Conservation (phyloP, 2,329 filamentous ascomycete genomes). For the Pseudocercospora fuligena region DNA sequence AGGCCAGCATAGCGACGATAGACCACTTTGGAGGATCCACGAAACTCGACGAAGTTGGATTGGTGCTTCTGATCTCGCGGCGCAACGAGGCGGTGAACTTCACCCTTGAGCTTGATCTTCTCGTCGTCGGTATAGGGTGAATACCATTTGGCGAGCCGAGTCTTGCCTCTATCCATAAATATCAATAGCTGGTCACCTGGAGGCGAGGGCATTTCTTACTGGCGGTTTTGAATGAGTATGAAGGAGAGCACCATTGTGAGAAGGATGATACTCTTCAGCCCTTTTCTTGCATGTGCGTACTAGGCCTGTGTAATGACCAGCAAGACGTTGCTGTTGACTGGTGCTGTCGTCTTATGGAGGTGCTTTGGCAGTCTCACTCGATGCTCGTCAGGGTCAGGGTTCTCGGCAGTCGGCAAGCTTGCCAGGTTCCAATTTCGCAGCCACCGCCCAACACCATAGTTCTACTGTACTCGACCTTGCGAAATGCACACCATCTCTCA, state of each 20-base stretch:
- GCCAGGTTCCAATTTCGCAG: background rate
- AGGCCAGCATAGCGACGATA: conserved; percentile 96
- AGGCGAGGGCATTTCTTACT: conserved; percentile 59
- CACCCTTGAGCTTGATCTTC: conserved; percentile 98
- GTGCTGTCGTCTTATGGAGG: background rate
- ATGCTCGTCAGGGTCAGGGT: background rate
- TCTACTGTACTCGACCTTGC: no score
- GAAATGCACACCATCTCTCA: background rate
- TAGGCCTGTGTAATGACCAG: background rate
- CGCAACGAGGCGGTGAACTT: conserved; percentile 97
- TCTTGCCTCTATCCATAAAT: conserved; percentile 76
- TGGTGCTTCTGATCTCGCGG: conserved; percentile 99
- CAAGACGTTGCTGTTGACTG: background rate
- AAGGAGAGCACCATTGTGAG: conserved; percentile 74
- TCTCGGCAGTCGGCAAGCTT: background rate
- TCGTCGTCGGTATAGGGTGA: conserved; percentile 97
- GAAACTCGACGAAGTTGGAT: conserved; percentile 97
- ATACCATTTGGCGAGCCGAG: conserved; percentile 98
- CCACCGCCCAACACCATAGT: no score
- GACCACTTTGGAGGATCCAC: conserved; percentile 87
- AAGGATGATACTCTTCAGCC: background rate
- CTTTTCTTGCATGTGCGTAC: background rate
- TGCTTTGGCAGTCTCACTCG: background rate
- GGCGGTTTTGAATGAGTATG: conserved; percentile 86
- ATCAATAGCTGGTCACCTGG: conserved; percentile 27